Conservation (phyloP, 2,329 filamentous ascomycete species). For the Penicillium sp. region DNA sequence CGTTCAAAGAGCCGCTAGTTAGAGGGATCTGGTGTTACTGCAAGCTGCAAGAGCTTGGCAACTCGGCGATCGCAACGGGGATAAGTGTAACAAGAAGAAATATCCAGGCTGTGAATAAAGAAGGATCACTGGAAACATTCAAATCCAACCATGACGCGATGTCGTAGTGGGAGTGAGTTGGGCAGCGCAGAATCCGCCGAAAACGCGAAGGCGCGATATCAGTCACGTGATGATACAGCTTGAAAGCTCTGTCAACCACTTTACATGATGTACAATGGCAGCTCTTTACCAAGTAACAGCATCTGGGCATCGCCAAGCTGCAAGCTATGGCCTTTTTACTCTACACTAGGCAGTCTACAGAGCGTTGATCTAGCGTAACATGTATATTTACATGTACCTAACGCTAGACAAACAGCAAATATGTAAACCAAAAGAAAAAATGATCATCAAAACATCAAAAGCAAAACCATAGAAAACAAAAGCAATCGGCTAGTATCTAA, state of each 20-base stretch:
- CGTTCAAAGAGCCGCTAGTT: not conserved
- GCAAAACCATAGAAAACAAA: slow-evolving; percentile 23
- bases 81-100: not conserved
- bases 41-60: slow-evolving; percentile 5
- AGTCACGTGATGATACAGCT: slow-evolving; percentile 14
- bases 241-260: not conserved
- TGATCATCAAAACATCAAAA: slow-evolving; percentile 12
- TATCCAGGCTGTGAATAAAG: no score
- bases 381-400: slow-evolving; percentile 29
- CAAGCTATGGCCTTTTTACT: not conserved
- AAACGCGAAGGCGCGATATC: slow-evolving; percentile 17
- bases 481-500: slow-evolving; percentile 15
- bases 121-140: not conserved
- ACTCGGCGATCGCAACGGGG: not conserved
- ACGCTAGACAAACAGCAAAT: slow-evolving; percentile 14
- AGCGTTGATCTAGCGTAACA: slow-evolving; percentile 24
- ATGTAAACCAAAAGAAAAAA: slow-evolving; percentile 16
- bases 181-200: slow-evolving; percentile 9
- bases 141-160: slow-evolving; percentile 4
- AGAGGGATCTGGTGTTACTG: slow-evolving; percentile 11
- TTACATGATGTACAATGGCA: no score
- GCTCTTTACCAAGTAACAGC: no score
- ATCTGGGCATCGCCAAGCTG: no score
- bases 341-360: not conserved
- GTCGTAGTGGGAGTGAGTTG: not conserved